These are phyloP conservation scores for Lepidium sativum DNA, from an alignment of 345 rosid genomes.

Conservation along the genomic window DNA sequence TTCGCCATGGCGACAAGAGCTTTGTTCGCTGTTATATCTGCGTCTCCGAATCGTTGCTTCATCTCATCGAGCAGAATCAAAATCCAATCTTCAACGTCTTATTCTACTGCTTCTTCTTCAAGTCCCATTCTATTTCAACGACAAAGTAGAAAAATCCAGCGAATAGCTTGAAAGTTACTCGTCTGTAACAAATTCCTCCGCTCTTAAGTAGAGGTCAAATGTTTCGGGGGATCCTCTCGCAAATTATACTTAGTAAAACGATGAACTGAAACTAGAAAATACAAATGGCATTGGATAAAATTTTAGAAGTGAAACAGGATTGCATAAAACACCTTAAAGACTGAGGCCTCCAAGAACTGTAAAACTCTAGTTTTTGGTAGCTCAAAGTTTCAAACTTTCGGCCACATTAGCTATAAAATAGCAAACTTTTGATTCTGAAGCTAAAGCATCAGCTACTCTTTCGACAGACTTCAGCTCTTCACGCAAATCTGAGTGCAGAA, in stretches of 20 bases:
- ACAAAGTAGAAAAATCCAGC: neutral
- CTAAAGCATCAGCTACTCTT: slow-evolving; percentile 42
- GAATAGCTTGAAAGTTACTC: slow-evolving; percentile 29
- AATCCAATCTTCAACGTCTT: neutral
- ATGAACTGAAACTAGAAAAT: slow-evolving; percentile 1
- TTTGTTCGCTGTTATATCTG: slow-evolving; percentile 14
- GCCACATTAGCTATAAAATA: slow-evolving; percentile 35
- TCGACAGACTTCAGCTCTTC: slow-evolving; percentile 57
- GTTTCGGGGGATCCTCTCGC: too few species aligned
- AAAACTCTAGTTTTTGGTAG: slow-evolving; percentile 22
- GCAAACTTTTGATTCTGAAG: slow-evolving; percentile 55
- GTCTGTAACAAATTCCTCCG: slow-evolving; percentile 24
- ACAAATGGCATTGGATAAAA: neutral
- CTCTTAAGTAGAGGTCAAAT: too few species aligned
- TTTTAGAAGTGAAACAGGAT: neutral
- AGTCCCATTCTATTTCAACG: neutral
- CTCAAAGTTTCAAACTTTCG: slow-evolving; percentile 41
- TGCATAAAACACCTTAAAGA: neutral
- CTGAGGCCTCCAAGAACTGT: neutral
- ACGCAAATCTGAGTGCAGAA: slow-evolving; percentile 54
- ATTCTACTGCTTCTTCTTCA: slow-evolving; percentile 4
- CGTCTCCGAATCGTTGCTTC: neutral
- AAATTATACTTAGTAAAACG: neutral
- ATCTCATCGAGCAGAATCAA: neutral
- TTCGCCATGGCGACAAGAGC: slow-evolving; percentile 30